Evolutionary conservation across 352 stramenopile genomes (phyloP).

Genomic region (Pythium volutum): DNA sequence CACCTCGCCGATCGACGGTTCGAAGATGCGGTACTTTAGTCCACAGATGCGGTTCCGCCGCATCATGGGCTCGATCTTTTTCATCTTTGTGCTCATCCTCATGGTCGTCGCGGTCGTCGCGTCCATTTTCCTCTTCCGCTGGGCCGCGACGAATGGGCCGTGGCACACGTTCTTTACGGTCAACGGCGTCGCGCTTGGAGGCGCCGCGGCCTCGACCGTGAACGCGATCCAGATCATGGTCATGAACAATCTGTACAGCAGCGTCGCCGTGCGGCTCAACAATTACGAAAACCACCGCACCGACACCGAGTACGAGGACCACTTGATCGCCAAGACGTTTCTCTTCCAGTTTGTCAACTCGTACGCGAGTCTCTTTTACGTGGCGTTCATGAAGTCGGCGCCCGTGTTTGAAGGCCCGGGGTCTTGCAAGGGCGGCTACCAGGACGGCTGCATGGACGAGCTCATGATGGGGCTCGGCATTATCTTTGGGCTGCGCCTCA

Average conservation of each 20-base stretch:
- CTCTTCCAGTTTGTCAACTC: slow-evolving; percentile 86
- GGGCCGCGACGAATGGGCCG: slow-evolving; percentile 39
- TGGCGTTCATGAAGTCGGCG: slow-evolving; percentile 78
- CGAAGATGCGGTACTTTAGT: slow-evolving; percentile 76
- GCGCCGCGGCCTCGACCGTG: slow-evolving; percentile 58
- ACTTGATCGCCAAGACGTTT: slow-evolving; percentile 83
- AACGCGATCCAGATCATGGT: slow-evolving; percentile 84
- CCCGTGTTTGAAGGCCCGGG: slow-evolving; percentile 36
- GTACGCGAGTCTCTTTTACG: slow-evolving; percentile 79
- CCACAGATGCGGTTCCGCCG: slow-evolving; percentile 56
- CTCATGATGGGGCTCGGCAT: slow-evolving; percentile 73
- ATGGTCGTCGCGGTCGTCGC: slow-evolving; percentile 63
- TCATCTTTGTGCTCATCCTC: slow-evolving; percentile 68
- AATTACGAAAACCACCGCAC: slow-evolving; percentile 95
- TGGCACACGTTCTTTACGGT: slow-evolving; percentile 66
- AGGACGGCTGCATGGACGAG: slow-evolving; percentile 79
- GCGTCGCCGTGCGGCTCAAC: slow-evolving; percentile 61
- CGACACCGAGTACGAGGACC: slow-evolving; percentile 94
- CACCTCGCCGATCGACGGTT: slow-evolving; percentile 67
- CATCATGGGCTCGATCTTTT: slow-evolving; percentile 70
- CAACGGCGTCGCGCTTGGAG: slow-evolving; percentile 35
- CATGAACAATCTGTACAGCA: slow-evolving; percentile 72
- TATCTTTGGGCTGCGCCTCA: slow-evolving; percentile 69
- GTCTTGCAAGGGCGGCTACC: slow-evolving; percentile 39
- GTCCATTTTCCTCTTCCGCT: slow-evolving; percentile 76